A percentile compares a stretch with the other conserved stretches of the same genome.
Evolutionary conservation across 345 rosid genomes (phyloP).

Genomic region (Odontarrhena argentea): DNA sequence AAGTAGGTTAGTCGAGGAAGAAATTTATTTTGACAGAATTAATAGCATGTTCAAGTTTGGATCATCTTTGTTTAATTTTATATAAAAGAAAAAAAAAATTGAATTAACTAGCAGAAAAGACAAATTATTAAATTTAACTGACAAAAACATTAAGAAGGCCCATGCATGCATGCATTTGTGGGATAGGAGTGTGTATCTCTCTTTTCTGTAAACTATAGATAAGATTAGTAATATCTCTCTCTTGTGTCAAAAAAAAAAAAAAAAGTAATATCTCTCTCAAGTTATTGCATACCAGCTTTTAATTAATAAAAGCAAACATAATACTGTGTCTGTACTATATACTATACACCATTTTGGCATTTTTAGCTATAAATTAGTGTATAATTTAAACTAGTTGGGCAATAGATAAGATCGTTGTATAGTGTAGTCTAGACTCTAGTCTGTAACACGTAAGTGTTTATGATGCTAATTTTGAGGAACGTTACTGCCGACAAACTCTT

Average conservation of each 20-base stretch:
- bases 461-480: constrained; percentile 35
- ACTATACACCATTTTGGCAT: not conserved
- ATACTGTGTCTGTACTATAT: not conserved
- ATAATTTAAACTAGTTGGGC: not conserved
- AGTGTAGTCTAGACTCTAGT: not conserved
- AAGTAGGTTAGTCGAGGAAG: no score
- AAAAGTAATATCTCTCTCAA: not conserved
- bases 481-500: constrained; percentile 37
- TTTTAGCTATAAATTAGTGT: constrained; percentile 5
- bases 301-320: constrained; percentile 1
- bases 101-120: no score
- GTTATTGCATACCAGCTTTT: not conserved
- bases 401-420: constrained; percentile 23
- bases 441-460: constrained; percentile 18
- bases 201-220: no score
- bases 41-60: no score
- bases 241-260: no score
- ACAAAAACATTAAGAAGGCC: not conserved
- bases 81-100: no score
- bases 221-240: not conserved
- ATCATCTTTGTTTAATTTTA: no score
- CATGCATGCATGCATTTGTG: not conserved
- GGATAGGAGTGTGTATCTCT: not conserved
- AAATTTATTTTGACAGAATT: no score
- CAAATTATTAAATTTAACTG: not conserved